phyloP scores from a whole-genome alignment of 345 rosid species.

The Moricandia moricandioides region DNA sequence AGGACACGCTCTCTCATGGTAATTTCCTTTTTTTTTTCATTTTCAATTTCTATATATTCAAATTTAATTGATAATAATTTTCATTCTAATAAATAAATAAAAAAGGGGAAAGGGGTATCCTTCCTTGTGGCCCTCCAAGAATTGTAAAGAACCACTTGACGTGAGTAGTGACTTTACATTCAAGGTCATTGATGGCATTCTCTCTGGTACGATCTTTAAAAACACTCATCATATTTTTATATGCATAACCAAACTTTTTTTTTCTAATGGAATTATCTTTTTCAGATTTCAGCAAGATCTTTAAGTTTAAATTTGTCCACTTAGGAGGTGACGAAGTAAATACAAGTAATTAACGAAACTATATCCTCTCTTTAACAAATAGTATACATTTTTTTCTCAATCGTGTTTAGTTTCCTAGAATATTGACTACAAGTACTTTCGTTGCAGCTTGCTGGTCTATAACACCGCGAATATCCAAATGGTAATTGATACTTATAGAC shows the following conservation, averaged over 20 bases:
- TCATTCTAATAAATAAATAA: neutral
- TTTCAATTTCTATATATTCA: neutral
- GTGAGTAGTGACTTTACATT: constrained; percentile 69
- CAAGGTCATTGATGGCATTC: constrained; percentile 70
- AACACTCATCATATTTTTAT: neutral
- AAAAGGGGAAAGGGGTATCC: constrained; percentile 71
- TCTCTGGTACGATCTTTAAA: constrained; percentile 47
- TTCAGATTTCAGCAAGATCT: constrained; percentile 75
- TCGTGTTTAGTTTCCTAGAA: neutral
- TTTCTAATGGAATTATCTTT: neutral
- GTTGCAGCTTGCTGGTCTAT: constrained; percentile 64
- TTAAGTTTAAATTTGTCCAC: constrained; percentile 64
- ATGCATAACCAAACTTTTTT: neutral
- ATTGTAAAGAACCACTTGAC: constrained; percentile 69
- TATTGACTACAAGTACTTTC: constrained; percentile 3
- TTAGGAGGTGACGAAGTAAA: constrained; percentile 88
- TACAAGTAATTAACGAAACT: constrained; percentile 53
- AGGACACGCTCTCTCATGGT: constrained; percentile 80
- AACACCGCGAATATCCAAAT: constrained; percentile 50
- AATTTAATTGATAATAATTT: neutral
- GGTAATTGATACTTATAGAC: constrained; percentile 41
- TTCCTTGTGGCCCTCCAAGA: constrained; percentile 68
- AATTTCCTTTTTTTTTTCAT: neutral
- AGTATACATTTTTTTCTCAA: neutral
- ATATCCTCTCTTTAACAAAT: neutral